Conservation (phyloP, 1,284 basidiomycete species). For the Leccinum pachyderme region DNA sequence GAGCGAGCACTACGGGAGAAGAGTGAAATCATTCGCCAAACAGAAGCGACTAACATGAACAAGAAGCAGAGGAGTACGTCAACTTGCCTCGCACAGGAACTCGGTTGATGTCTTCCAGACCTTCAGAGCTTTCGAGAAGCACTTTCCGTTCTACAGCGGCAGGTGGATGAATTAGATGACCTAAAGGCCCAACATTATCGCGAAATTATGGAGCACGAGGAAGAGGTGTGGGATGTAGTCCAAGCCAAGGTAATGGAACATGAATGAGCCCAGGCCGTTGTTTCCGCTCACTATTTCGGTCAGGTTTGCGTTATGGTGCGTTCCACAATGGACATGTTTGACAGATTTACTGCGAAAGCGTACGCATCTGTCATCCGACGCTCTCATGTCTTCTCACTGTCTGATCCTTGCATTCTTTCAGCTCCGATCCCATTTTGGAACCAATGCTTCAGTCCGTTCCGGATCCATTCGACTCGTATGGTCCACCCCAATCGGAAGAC, state of each 20-base stretch:
- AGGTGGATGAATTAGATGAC: constrained; percentile 86
- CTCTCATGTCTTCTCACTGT: constrained; percentile 1
- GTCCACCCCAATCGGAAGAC: constrained; percentile 82
- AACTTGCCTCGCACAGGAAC: constrained; percentile 5
- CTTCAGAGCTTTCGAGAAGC: constrained; percentile 85
- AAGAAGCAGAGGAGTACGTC: constrained; percentile 78
- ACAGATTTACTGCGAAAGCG: constrained; percentile 86
- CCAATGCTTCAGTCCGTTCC: constrained; percentile 87
- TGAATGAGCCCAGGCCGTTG: not conserved
- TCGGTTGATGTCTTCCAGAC: constrained; percentile 46
- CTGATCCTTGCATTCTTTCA: constrained; percentile 34
- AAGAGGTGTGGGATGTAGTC: constrained; percentile 90
- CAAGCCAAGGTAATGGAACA: constrained; percentile 64
- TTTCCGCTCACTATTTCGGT: constrained; percentile 23
- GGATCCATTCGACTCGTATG: constrained; percentile 92
- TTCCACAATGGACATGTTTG: constrained; percentile 79
- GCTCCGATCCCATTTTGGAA: constrained; percentile 88
- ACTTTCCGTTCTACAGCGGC: constrained; percentile 78
- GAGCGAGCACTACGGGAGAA: constrained; percentile 79
- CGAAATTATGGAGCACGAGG: constrained; percentile 89
- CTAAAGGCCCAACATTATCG: constrained; percentile 80
- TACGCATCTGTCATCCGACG: constrained; percentile 40
- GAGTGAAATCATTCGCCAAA: constrained; percentile 82
- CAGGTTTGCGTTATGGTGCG: constrained; percentile 74
- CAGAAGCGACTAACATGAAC: constrained; percentile 87